Evolutionary conservation across 1,139 yeast species (phyloP), one percentile per base, ranked within the genome.

Genomic region (Candida pseudocylindracea): DNA sequence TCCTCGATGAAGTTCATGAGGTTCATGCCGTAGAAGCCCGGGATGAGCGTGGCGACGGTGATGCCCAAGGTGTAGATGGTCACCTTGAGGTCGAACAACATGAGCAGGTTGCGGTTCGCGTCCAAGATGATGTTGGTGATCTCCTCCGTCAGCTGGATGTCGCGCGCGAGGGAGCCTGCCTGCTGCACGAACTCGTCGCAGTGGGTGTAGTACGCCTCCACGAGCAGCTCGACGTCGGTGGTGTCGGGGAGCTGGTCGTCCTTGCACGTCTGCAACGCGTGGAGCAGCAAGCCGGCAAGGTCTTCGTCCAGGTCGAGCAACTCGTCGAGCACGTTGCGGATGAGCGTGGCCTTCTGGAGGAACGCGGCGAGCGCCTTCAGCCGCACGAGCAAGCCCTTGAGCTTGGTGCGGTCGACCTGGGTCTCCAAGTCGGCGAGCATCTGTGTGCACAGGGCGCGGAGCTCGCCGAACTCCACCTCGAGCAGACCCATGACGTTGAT

Each of bases 151-250:
- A 92, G 81, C 39, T 74, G 69, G 42, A 91, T 88, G 50, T 88
- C 93, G 40, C 72, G 67, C 28, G 80, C 70, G 35, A 83, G 56
- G 27, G 85, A 74, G 32, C 81, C 93, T 0, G 93, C 76, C 36
- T 81, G 83, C 49, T 88, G 99, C 3, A 88, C 98, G 45, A 81
- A 78, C 51, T 91, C 98, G 45, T 91, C 98, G 49, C 93, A 79
- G 44, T 88, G 96, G 38, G 81, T 79, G 53, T 81, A 83, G 53
- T 91, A 91, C 0, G 94, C 71, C 47, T 91, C 99, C 29, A 91
- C 53, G 36, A 91, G 63, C 78, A 88, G 72, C 49, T 85, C 96
- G 27, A 83, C 63, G 46, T 69, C 71, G 10, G 51, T 32, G 12
- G 42, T 38, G n/a, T 37, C 54, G 39, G 48, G 27, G 8, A 36